Evolutionary conservation across 352 stramenopile species (phyloP).

Genomic region (Globisporangium middletonii): DNA sequence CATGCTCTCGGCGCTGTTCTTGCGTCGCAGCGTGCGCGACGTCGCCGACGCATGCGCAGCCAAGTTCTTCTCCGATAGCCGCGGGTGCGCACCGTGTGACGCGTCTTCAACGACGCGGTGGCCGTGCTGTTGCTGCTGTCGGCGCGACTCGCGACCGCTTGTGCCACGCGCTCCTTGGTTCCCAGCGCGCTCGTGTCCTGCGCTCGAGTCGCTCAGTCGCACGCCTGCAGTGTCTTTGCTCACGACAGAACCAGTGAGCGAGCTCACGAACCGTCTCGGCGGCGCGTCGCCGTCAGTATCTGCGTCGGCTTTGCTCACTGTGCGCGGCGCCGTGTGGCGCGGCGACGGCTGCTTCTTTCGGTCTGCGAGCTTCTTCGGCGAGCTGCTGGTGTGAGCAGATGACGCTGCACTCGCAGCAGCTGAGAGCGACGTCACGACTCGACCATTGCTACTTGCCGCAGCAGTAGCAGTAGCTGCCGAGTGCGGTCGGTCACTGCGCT

Average conservation of each 20-base stretch:
- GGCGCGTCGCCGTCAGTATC: background rate
- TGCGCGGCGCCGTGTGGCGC: conserved; percentile 1
- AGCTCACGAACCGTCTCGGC: conserved; percentile 25
- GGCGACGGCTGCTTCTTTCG: conserved; percentile 10
- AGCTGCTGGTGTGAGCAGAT: background rate
- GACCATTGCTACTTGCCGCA: conserved; percentile 7
- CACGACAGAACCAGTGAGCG: conserved; percentile 22
- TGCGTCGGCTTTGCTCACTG: background rate
- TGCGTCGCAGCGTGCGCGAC: conserved; percentile 26
- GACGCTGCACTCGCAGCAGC: background rate
- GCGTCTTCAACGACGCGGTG: conserved; percentile 21
- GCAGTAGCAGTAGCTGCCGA: background rate
- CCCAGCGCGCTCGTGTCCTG: background rate
- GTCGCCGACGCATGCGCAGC: conserved; percentile 7
- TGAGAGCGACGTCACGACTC: conserved; percentile 19
- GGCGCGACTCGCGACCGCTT: conserved; percentile 9
- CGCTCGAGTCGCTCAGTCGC: conserved; percentile 8
- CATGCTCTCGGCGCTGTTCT: conserved; percentile 53
- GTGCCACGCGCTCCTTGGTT: background rate
- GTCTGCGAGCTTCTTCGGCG: conserved; percentile 9
- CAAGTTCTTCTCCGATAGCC: conserved; percentile 14
- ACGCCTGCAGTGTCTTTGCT: conserved; percentile 8
- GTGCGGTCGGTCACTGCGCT: conserved; percentile 11
- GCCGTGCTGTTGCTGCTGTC: conserved; percentile 1
- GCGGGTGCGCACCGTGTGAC: conserved; percentile 15